Base-by-base conservation (phyloP, 192 early-diverging fungal species). In the Coemansia sp. region DNA sequence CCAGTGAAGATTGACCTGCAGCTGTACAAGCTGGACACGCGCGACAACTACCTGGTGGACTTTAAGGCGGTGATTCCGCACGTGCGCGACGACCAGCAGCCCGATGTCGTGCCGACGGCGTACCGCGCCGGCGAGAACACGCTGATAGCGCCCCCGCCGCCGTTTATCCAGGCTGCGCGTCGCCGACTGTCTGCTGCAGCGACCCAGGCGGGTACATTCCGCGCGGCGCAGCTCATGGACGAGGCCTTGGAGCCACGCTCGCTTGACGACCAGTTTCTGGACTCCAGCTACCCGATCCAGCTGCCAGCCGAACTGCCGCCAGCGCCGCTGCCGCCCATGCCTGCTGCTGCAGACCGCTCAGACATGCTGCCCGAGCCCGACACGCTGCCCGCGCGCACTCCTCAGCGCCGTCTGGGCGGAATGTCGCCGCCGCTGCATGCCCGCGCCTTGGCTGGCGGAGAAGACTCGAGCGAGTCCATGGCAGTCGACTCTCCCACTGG, bases 1-100 rank as follows among this genome's bases (percentile, higher is more conserved):
- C 65, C 79, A 68, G 88, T 98, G 36, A 96, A 97, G 69, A 85
- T 99, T 43, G 97, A 99, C 58, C 82, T 99, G 39, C 95, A 97
- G 69, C 80, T 99, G 39, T 99, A 96, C 78, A 85, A 88, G 67
- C 87, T 99, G 21, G 95, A 99, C 53, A 79, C 70, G 39, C 86
- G 75, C 37, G 71, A 92, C 63, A 96, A 91, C 67, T 98, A 93
- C 70, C 76, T 99, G 63, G 95, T 99, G 0, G 97, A 99, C 67
- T 99, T 99, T 62, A 95, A 95, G 72, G 90, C 93, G 40, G 86
- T 87, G 1, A 82, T 85, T 19, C 76, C 71, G 15, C 62, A 62
- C 44, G 58, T 62, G 42, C 58, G 52, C 22, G 59, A 43, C 44
- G 78, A 76, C 8, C 68, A 64, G 60, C 55, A 44, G 44, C 39